Evolutionary conservation across 1,284 basidiomycete species (phyloP).

Genomic region (Cystobasidium pallidum): DNA sequence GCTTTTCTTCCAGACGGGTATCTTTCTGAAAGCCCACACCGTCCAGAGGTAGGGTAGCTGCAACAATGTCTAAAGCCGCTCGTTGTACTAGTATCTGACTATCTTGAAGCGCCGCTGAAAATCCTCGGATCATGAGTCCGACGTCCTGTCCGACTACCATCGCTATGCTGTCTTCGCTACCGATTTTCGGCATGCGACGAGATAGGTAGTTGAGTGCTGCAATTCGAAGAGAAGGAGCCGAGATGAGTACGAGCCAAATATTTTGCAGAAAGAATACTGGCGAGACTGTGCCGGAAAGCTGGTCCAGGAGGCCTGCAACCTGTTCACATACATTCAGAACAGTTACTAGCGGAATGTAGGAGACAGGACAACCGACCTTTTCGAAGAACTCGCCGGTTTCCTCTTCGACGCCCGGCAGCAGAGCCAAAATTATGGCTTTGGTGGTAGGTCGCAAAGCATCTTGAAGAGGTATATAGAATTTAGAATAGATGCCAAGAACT

Average conservation of each 20-base stretch:
- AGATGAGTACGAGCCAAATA: slow-evolving; percentile 89
- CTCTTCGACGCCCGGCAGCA: slow-evolving; percentile 92
- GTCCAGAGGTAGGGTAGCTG: slow-evolving; percentile 73
- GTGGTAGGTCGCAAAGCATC: slow-evolving; percentile 80
- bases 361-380: slow-evolving; percentile 63
- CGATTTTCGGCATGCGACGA: slow-evolving; percentile 68
- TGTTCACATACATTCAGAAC: slow-evolving; percentile 54
- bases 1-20: slow-evolving; percentile 49
- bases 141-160: slow-evolving; percentile 78
- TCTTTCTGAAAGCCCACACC: slow-evolving; percentile 67
- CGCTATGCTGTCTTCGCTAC: slow-evolving; percentile 73
- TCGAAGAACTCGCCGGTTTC: slow-evolving; percentile 97
- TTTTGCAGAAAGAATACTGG: slow-evolving; percentile 92
- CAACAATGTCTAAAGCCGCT: slow-evolving; percentile 76
- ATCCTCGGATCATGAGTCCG: slow-evolving; percentile 88
- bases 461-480: slow-evolving; percentile 85
- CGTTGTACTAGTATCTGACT: slow-evolving; percentile 84
- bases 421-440: slow-evolving; percentile 88
- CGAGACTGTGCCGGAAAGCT: slow-evolving; percentile 77
- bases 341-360: background rate
- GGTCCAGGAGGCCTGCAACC: slow-evolving; percentile 82
- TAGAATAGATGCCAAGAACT: slow-evolving; percentile 83
- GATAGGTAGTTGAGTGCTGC: slow-evolving; percentile 85
- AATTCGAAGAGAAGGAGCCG: slow-evolving; percentile 80
- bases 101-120: slow-evolving; percentile 84